Percentiles rank a stretch among this genome's conserved stretches.
Evolutionary conservation across 2,329 filamentous ascomycete species (phyloP).

Genomic region (Aspergillus persii): DNA sequence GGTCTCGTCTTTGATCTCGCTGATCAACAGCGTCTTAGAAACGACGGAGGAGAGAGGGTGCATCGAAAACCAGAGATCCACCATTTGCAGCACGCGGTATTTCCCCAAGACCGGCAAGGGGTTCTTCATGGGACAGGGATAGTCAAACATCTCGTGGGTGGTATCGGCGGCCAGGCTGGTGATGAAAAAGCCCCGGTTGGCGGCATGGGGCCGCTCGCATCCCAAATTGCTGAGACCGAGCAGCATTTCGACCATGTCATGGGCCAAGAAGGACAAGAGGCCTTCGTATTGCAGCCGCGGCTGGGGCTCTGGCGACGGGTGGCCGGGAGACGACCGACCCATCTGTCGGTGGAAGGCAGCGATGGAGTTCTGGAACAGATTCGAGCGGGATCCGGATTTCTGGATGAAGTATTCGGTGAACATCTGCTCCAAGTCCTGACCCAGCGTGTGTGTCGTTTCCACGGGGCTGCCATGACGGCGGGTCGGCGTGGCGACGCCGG

Average conservation of each 20-base stretch:
- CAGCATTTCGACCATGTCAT: neutral
- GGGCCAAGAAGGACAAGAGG: neutral
- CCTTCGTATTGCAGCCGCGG: neutral
- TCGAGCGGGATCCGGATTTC: neutral
- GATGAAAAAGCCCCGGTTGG: neutral
- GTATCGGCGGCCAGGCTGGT: conserved; percentile 1
- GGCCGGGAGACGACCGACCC: neutral
- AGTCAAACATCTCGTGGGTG: neutral
- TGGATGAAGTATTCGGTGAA: conserved; percentile 3
- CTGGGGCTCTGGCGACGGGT: neutral
- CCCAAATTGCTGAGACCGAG: neutral
- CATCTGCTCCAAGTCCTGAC: conserved; percentile 2
- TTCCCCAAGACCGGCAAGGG: neutral
- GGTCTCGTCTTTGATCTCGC: neutral
- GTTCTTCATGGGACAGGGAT: neutral
- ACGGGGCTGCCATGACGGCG: neutral
- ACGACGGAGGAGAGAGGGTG: conserved; percentile 2
- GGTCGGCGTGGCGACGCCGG: neutral
- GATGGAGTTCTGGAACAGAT: conserved; percentile 1
- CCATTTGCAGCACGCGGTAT: neutral
- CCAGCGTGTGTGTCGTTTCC: neutral
- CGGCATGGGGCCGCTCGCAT: neutral
- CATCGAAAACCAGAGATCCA: conserved; percentile 5
- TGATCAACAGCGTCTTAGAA: conserved; percentile 5
- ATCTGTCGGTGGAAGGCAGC: neutral